These are phyloP conservation scores for peach (Prunus persica) DNA, from an alignment of 306 rosid genomes.

Conservation along the genomic window Prunus_persica_NCBIv2 NC_034009.1:47517501-47518000, in stretches of 20 bases:
- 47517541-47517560: conserved; percentile 61
- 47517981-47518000: neutral
- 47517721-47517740: conserved; percentile 10
- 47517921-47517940: neutral
- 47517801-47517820: neutral
- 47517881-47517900: neutral
- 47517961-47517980: neutral
- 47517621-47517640: conserved; percentile 64
- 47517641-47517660: conserved; percentile 68
- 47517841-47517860: neutral
- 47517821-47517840: neutral
- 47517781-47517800: neutral
- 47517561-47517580: conserved; percentile 72
- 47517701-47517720: conserved; percentile 64
- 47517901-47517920: neutral
- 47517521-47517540: conserved; percentile 83
- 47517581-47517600: conserved; percentile 59
- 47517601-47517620: conserved; percentile 75
- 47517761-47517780: neutral
- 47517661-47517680: conserved; percentile 72
- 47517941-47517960: neutral
- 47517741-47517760: neutral
- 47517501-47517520: conserved; percentile 70
- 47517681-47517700: conserved; percentile 73
- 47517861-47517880: neutral